Conservation (phyloP, 2,329 filamentous ascomycete genomes). For the Colletotrichum camelliae region DNA sequence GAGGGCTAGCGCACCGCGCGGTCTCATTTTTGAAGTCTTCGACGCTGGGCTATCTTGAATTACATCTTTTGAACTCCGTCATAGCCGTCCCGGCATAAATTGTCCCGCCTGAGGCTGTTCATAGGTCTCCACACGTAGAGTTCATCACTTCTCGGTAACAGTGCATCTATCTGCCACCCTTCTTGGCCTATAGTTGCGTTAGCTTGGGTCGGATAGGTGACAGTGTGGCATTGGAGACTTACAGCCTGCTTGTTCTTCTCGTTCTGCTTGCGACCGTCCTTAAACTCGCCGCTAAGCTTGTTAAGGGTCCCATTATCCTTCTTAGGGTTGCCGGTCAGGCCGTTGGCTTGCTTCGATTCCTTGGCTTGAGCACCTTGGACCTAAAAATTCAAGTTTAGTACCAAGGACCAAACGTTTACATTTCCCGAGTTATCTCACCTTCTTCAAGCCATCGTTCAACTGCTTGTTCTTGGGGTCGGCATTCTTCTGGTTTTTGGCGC, state of each 20-base stretch:
- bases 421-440: background rate
- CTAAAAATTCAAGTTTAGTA: background rate
- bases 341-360: background rate
- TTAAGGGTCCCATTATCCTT: background rate
- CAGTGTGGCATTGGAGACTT: background rate
- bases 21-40: background rate
- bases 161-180: background rate
- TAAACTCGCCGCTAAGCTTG: background rate
- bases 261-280: background rate
- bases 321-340: background rate
- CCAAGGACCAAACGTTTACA: fast-evolving
- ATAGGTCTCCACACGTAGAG: background rate
- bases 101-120: too few relatives aligned
- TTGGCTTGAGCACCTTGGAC: background rate
- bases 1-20: background rate
- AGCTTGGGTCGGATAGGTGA: background rate
- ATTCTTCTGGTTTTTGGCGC: background rate
- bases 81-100: background rate
- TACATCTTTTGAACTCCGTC: background rate
- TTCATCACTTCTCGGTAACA: fast-evolving
- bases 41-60: background rate
- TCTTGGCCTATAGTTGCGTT: background rate
- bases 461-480: background rate
- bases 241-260: constrained; percentile 1
- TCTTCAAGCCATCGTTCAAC: background rate